These are phyloP conservation scores for Oryza glaberrima DNA, from an alignment of 176 grass and related monocot genomes.

Conservation along the genomic window DNA sequence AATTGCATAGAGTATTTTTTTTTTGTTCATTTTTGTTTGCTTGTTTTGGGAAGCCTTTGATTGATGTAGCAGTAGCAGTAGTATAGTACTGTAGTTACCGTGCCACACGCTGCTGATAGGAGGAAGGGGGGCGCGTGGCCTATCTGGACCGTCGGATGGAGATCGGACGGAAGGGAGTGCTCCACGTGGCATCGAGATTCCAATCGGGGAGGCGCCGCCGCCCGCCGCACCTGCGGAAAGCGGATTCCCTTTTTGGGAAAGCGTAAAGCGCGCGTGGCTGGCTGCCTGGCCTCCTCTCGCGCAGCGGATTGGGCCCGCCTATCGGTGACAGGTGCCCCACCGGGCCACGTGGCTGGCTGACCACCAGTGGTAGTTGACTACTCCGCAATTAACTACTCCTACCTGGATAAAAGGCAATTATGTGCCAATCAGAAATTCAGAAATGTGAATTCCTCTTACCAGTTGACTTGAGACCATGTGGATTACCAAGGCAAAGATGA, in stretches of 20 bases:
- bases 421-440: neutral
- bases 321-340: neutral
- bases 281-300: neutral
- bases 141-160: neutral
- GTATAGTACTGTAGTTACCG: no score
- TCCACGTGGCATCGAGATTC: neutral
- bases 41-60: neutral
- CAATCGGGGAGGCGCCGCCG: neutral
- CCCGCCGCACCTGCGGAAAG: constrained; percentile 24
- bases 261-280: neutral
- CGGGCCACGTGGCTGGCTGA: neutral
- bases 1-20: neutral
- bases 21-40: neutral
- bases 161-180: neutral
- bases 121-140: neutral
- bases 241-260: neutral
- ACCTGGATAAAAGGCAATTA: neutral
- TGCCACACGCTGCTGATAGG: no score
- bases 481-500: neutral
- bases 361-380: neutral
- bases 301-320: neutral
- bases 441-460: neutral
- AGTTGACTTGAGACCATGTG: neutral
- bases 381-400: neutral
- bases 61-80: no score